Base-by-base conservation (phyloP, 257 asterid species). In the Catharanthus roseus region DNA sequence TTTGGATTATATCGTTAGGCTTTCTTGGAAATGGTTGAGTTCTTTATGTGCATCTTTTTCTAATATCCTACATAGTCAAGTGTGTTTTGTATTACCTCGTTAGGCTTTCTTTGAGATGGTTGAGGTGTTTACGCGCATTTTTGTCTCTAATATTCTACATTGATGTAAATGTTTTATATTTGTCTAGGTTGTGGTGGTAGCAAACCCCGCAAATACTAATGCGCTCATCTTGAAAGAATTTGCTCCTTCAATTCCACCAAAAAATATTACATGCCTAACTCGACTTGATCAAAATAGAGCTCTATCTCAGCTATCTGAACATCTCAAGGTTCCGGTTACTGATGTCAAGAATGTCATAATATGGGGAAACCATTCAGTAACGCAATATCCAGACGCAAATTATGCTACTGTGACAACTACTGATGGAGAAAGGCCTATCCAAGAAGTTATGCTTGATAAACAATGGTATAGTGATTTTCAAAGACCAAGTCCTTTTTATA, bases 281-380 rank as follows among this genome's bases (percentile, higher is more conserved):
- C 80, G 97, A 75, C 92, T 91, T 13, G 96, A 91, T 74, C 97
- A 89, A 64, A 91, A 91, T 76, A 81, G 97, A 41, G 96, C 88
- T 47, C 54, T 86, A n/a, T 87, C 80, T 18, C 92, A 84, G 58
- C 77, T 88, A 19, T 83, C 97, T 0, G 90, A 88, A 62, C 83
- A 36, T 71, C 79, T 91, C 15, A 71, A 87, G 26, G 82, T 87
- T 11, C 82, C 82, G 19, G 95, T 84, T 6, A 76, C 83, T 16
- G 88, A 91, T 39, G 85, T 89, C 23, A 87, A 86, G 81, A 91
- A 91, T 55, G 82, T 87, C 21, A 82, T 86, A 76, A 77, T 91
- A 34, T 91, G 97, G 97, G 96, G 97, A 24, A 91, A 91, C 65
- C 97, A 89, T 75, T 89, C 97, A 24, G 86, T 95, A 10, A 86